These are phyloP conservation scores for Geoglossum glabrum DNA, from an alignment of 495 filamentous ascomycete genomes.

Conservation along the genomic window DNA sequence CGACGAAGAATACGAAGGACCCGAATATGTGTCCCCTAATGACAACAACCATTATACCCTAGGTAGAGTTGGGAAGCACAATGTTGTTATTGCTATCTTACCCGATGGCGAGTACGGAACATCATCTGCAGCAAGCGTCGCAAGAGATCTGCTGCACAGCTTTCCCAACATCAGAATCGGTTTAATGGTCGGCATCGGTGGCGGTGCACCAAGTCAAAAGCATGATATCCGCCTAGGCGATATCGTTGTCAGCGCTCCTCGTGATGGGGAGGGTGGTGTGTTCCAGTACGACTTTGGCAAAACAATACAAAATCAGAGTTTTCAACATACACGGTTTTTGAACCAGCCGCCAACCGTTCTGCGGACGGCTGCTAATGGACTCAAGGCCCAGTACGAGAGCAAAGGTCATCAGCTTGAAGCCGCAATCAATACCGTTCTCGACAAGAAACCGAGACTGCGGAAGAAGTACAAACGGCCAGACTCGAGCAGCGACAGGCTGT, in stretches of 20 bases:
- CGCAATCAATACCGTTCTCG: neutral
- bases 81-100: slow-evolving; percentile 19
- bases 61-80: slow-evolving; percentile 17
- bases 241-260: neutral
- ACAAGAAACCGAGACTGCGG: neutral
- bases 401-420: neutral
- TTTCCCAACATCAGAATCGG: slow-evolving; percentile 20
- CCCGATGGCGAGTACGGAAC: slow-evolving; percentile 17
- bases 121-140: slow-evolving; percentile 16
- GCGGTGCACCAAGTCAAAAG: slow-evolving; percentile 16
- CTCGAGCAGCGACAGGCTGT: slow-evolving; percentile 19
- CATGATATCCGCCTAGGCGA: neutral
- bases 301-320: neutral
- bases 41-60: slow-evolving; percentile 18
- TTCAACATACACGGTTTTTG: neutral
- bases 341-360: neutral
- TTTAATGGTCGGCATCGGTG: slow-evolving; percentile 26
- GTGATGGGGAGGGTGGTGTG: neutral
- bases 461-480: neutral
- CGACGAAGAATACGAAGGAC: neutral
- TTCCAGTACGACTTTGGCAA: neutral
- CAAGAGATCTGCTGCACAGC: slow-evolving; percentile 15
- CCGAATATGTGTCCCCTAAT: neutral
- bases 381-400: neutral
- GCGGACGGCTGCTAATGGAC: neutral